phyloP scores from a whole-genome alignment of 2,329 filamentous ascomycete genomes.

The Xylaria polymorpha region DNA sequence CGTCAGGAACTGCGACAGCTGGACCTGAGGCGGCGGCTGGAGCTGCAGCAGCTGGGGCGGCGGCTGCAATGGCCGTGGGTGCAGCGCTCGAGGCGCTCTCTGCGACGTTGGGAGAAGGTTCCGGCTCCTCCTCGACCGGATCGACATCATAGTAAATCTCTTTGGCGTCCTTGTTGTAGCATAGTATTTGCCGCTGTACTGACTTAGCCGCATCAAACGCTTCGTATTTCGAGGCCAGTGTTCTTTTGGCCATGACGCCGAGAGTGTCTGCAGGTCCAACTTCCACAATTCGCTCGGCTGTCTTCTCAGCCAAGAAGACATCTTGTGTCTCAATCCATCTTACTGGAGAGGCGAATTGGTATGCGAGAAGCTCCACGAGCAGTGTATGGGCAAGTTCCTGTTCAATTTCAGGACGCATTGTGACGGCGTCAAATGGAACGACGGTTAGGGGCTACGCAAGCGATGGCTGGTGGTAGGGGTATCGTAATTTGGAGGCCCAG shows the following conservation, averaged over 20 bases:
- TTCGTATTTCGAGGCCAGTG: conserved; percentile 96
- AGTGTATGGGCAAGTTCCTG: conserved; percentile 98
- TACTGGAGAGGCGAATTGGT: conserved; percentile 98
- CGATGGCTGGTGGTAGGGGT: conserved; percentile 10
- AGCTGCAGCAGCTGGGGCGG: conserved; percentile 62
- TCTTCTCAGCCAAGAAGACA: conserved; percentile 97
- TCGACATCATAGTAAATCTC: conserved; percentile 99
- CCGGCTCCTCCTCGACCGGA: conserved; percentile 89
- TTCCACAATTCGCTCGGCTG: conserved; percentile 96
- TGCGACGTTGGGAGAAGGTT: conserved; percentile 64
- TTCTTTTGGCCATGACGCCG: conserved; percentile 96
- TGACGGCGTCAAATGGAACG: conserved; percentile 51
- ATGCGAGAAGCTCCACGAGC: conserved; percentile 97
- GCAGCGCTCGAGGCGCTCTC: conserved; percentile 54
- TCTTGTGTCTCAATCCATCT: conserved; percentile 99
- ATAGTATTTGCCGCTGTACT: conserved; percentile 95
- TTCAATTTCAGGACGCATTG: conserved; percentile 98
- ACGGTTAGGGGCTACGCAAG: background rate
- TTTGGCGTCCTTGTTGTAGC: conserved; percentile 99
- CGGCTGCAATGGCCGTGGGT: conserved; percentile 62
- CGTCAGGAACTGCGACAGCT: conserved; percentile 86
- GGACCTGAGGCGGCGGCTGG: conserved; percentile 81
- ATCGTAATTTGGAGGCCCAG: conserved; percentile 5
- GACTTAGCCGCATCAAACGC: conserved; percentile 97
- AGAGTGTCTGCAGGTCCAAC: conserved; percentile 97